phyloP scores from a whole-genome alignment of 2,329 filamentous ascomycete species.

The Fusarium austroafricanum region DNA sequence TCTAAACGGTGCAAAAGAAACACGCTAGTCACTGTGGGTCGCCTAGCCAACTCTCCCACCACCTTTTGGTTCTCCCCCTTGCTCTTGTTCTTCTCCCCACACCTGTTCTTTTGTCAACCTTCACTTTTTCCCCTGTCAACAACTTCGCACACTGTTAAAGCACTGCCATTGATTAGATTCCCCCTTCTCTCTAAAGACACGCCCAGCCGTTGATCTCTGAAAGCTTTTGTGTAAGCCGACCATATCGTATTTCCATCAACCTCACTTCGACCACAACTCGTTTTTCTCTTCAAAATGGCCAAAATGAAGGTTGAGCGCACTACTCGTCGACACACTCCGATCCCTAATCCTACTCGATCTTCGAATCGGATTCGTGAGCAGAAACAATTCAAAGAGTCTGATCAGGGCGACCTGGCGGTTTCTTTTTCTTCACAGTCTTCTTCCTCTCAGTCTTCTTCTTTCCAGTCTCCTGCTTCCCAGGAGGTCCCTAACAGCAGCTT shows the following conservation, averaged over 20 bases:
- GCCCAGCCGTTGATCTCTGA: slow-evolving; percentile 1
- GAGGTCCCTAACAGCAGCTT: not conserved
- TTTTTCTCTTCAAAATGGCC: slow-evolving; percentile 10
- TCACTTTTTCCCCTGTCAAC: not conserved
- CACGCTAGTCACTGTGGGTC: not conserved
- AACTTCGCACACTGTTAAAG: slow-evolving; percentile 18
- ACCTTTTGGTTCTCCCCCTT: too few species aligned
- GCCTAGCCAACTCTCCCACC: not conserved
- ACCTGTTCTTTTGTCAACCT: slow-evolving; percentile 14
- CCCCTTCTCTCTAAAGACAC: not conserved
- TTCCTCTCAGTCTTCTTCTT: not conserved
- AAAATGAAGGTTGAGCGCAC: slow-evolving; percentile 3
- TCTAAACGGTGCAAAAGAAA: not conserved
- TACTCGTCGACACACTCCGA: not conserved
- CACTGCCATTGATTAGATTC: not conserved
- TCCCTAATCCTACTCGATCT: not conserved
- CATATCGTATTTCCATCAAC: not conserved
- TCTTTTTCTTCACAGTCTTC: not conserved
- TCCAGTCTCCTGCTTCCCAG: not conserved
- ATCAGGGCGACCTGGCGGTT: not conserved
- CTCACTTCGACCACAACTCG: not conserved
- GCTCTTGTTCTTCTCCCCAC: slow-evolving; percentile 2
- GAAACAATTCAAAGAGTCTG: not conserved
- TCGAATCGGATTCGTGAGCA: slow-evolving; percentile 1
- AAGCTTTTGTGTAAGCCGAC: slow-evolving; percentile 10